Conservation (phyloP, 192 early-diverging fungal genomes). For the Linnemannia schmuckeri region DNA sequence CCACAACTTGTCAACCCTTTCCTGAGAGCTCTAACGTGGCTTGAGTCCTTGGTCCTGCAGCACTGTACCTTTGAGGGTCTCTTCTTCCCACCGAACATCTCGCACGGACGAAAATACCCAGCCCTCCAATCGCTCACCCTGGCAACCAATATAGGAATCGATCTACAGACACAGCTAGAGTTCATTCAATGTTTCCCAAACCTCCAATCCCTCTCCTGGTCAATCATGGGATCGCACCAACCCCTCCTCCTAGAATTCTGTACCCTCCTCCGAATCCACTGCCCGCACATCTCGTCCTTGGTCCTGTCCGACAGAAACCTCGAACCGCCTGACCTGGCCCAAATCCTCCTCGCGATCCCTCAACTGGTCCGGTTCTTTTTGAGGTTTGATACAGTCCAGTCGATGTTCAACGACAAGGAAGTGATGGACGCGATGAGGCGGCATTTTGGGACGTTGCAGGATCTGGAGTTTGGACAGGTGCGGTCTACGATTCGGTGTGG, state of each 20-base stretch:
- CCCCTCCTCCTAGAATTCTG: conserved; percentile 9
- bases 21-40: neutral
- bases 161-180: conserved; percentile 5
- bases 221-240: neutral
- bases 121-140: conserved; percentile 7
- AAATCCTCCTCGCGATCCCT: neutral
- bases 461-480: conserved; percentile 21
- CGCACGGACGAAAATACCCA: neutral
- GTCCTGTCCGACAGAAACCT: conserved; percentile 10
- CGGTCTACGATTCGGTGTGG: neutral
- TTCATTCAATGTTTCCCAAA: conserved; percentile 19
- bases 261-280: neutral
- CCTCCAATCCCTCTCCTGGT: conserved; percentile 4
- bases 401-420: conserved; percentile 16
- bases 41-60: conserved; percentile 5
- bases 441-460: conserved; percentile 7
- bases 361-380: conserved; percentile 7
- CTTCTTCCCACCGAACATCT: neutral
- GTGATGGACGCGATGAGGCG: conserved; percentile 13
- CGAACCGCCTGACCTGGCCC: neutral
- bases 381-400: neutral
- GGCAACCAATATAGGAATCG: conserved; percentile 6
- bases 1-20: neutral
- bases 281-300: conserved; percentile 6
- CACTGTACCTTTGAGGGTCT: conserved; percentile 16